Evolutionary conservation across 2,329 filamentous ascomycete genomes (phyloP).

Genomic region (Alternaria brassicicola): DNA sequence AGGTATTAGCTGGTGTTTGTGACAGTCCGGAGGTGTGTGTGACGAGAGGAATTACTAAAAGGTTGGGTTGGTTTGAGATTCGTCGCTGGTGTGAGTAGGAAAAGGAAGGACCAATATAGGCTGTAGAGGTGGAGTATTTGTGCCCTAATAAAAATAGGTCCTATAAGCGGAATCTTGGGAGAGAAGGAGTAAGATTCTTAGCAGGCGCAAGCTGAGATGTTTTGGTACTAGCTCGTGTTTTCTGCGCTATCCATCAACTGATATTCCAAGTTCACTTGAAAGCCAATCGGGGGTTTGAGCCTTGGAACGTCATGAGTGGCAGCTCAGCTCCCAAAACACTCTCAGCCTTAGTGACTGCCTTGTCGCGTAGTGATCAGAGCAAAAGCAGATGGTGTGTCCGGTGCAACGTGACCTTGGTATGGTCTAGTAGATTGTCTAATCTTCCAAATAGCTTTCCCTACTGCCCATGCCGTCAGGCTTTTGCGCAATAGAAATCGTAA

Average conservation of each 20-base stretch:
- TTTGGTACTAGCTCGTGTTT: background rate
- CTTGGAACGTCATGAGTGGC: background rate
- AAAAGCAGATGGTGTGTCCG: background rate
- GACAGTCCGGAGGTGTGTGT: background rate
- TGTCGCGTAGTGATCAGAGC: background rate
- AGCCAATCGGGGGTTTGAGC: background rate
- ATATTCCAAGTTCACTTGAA: background rate
- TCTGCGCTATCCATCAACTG: background rate
- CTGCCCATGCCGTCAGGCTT: conserved; percentile 19
- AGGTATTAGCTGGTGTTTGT: background rate
- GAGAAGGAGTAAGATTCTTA: background rate
- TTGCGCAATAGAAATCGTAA: conserved; percentile 33
- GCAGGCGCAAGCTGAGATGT: background rate
- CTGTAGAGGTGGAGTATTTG: background rate
- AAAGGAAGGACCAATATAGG: background rate
- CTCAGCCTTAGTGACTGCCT: background rate
- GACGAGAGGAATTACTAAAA: background rate
- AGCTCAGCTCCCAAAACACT: background rate
- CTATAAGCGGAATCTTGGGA: background rate
- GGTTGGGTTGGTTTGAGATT: background rate
- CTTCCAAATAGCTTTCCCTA: conserved; percentile 27
- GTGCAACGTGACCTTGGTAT: background rate
- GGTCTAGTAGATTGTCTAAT: conserved; percentile 1
- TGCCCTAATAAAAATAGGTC: background rate
- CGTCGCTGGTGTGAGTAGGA: background rate